Base-by-base conservation (phyloP, 306 rosid species). In the Glycyrrhiza uralensis region DNA sequence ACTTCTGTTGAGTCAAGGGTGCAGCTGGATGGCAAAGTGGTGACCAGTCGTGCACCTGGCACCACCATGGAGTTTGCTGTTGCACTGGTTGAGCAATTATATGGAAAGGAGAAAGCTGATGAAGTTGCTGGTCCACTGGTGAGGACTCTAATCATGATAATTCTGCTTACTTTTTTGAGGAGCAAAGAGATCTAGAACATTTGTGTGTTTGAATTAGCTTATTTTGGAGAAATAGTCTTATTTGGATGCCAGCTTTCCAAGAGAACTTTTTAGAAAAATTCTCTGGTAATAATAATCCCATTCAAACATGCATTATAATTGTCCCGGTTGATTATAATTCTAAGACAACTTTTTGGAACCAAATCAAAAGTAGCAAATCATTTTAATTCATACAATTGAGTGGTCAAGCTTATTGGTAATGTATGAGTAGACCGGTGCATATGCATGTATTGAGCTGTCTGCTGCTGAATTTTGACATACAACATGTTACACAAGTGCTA, bases 91-190 rank as follows among this genome's bases (percentile, higher is more conserved):
- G 98, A 91, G 82, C 96, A 87, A 72, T 72, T 94, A 85, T 87
- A 70, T 52, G 97, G 97, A 69, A 91, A 91, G 79, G 96, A 86
- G 61, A 91, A 89, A 81, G 96, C 91, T 11, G 86, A 83, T 22
- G 96, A 89, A 87, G 92, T 94, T 82, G 84, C 90, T 32, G 90
- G 90, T 18, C 97, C 97, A 39, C 66, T 94, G 97, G 98, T 91
- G 82, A 74, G 23, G 61, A 41, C 54, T 75, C 39, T 57, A 58
- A 77, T 78, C 24, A 0, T 14, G 12, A 33, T 13, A 18, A 36
- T 52, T 75, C 49, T 58, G 13, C 7, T 80, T 60, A 5, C 47
- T 56, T 58, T 61, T 71, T 59, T 22, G 9, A 24, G 19, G 39
- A 32, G 55, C 41, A 9, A 28, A 24, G 30, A 69, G 38, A 33